Percentiles rank a stretch among this genome's conserved stretches.
Conservation (phyloP, 345 rosid species). For the Iberis pinnata region DNA sequence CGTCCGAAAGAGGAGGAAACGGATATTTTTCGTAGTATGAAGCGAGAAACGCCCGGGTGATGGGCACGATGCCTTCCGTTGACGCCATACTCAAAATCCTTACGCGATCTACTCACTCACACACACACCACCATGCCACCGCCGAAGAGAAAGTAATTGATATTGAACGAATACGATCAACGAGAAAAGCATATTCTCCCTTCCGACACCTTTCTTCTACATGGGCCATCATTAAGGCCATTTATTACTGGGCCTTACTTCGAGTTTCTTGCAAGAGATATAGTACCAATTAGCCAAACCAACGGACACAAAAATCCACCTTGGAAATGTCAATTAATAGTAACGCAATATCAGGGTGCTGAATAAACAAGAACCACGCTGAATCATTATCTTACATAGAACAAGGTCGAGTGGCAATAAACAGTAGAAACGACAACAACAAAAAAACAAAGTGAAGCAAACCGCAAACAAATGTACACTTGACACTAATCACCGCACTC, state of each 20-base stretch:
- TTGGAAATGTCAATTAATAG: slow-evolving; percentile 11
- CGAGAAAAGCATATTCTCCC: no score
- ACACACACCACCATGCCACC: slow-evolving; percentile 6
- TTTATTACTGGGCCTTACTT: no score
- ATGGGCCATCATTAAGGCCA: no score
- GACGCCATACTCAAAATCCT: slow-evolving; percentile 46
- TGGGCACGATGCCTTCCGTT: slow-evolving; percentile 80
- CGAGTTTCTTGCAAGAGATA: no score
- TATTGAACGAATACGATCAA: no score
- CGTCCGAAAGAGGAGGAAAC: slow-evolving; percentile 60
- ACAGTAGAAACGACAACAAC: slow-evolving; percentile 24
- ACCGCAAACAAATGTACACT: slow-evolving; percentile 41
- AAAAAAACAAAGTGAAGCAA: slow-evolving; percentile 30
- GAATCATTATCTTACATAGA: slow-evolving; percentile 21
- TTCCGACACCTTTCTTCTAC: no score
- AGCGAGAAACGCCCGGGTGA: slow-evolving; percentile 67
- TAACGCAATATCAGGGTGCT: slow-evolving; percentile 8
- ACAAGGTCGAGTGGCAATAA: slow-evolving; percentile 28
- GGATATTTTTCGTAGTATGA: slow-evolving; percentile 76
- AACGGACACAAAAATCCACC: slow-evolving; percentile 20
- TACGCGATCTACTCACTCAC: slow-evolving; percentile 20
- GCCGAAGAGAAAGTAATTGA: no score
- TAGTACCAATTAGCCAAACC: no score
- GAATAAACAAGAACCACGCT: slow-evolving; percentile 6
- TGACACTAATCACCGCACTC: slow-evolving; percentile 60